phyloP scores from a whole-genome alignment of 2,329 filamentous ascomycete genomes.

The Fusarium musae region DNA sequence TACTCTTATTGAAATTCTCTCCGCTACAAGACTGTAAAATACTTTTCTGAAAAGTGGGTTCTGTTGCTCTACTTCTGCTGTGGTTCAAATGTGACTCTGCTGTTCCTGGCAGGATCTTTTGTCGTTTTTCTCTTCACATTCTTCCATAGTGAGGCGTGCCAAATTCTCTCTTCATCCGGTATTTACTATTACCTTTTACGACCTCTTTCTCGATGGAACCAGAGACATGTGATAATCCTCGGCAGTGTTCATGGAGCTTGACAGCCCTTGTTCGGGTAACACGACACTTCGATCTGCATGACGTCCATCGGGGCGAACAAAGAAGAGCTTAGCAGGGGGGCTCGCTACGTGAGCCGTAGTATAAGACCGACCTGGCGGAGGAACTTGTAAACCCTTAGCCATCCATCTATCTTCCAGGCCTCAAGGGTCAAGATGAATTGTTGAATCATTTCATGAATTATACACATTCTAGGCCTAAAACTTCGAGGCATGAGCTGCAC shows the following conservation, averaged over 20 bases:
- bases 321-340: background rate
- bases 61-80: conserved; percentile 1
- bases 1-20: conserved; percentile 26
- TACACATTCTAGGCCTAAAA: background rate
- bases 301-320: background rate
- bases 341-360: background rate
- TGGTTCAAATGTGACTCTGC: conserved; percentile 15
- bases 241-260: background rate
- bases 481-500: background rate
- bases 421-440: too few species aligned
- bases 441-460: background rate
- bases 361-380: background rate
- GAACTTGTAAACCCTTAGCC: background rate
- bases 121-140: background rate
- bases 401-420: background rate
- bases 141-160: background rate
- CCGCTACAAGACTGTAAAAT: background rate
- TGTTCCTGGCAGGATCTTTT: background rate
- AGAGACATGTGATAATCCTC: background rate
- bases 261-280: background rate
- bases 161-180: background rate
- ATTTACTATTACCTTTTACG: background rate
- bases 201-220: background rate
- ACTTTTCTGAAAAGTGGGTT: background rate
- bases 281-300: background rate